These are phyloP conservation scores for Parietaria judaica DNA, from an alignment of 306 rosid genomes.

Conservation along the genomic window DNA sequence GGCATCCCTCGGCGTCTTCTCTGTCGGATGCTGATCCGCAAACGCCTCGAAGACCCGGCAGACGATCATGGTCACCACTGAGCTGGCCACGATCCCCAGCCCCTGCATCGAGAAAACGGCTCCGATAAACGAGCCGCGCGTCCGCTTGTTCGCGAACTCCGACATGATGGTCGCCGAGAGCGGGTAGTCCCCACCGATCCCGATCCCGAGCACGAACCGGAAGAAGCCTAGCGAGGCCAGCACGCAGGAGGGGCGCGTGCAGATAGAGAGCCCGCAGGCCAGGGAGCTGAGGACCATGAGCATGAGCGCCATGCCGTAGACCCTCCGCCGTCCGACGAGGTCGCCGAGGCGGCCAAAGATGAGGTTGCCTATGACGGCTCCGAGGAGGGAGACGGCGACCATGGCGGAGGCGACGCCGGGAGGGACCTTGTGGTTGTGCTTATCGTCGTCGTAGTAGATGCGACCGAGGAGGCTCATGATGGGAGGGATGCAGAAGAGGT, in stretches of 20 bases:
- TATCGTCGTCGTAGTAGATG: constrained; percentile 21
- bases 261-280: constrained; percentile 61
- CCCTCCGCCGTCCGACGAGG: constrained; percentile 45
- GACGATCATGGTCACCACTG: constrained; percentile 47
- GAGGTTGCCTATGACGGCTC: constrained; percentile 54
- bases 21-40: not conserved
- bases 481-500: constrained; percentile 55
- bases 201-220: constrained; percentile 58
- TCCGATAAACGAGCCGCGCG: constrained; percentile 77
- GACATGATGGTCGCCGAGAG: constrained; percentile 82
- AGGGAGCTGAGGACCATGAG: constrained; percentile 51
- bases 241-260: constrained; percentile 37
- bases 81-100: constrained; percentile 56
- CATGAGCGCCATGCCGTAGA: constrained; percentile 48
- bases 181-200: constrained; percentile 88
- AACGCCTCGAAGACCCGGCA: constrained; percentile 36
- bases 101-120: constrained; percentile 89
- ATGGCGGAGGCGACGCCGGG: constrained; percentile 21
- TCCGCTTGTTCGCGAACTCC: constrained; percentile 68
- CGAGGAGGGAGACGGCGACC: constrained; percentile 37
- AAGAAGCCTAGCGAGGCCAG: constrained; percentile 49
- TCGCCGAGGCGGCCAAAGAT: constrained; percentile 60
- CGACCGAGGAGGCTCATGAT: constrained; percentile 44
- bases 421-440: not conserved
- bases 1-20: constrained; percentile 33